Conservation (phyloP, 2,329 filamentous ascomycete species). For the Huntiella savannae region DNA sequence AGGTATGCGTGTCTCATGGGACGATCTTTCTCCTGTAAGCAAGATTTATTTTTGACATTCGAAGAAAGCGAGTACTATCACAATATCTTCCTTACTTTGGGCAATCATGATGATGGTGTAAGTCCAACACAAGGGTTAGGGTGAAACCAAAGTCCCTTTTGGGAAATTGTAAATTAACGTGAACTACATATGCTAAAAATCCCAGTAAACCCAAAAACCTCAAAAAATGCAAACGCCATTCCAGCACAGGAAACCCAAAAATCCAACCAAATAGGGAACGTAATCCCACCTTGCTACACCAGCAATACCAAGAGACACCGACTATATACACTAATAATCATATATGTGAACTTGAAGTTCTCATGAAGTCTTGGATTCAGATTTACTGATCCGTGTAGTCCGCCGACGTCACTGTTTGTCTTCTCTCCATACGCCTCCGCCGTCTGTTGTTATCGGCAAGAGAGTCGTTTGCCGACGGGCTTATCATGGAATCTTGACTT, state of each 20-base stretch:
- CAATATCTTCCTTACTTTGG: too few relatives aligned
- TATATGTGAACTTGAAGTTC: too few relatives aligned
- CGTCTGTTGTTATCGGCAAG: conserved; percentile 31
- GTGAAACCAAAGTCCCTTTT: too few relatives aligned
- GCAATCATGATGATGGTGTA: too few relatives aligned
- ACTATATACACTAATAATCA: not conserved
- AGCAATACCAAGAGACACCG: not conserved
- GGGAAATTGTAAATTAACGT: too few relatives aligned
- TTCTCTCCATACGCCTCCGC: conserved; percentile 33
- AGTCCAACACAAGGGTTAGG: too few relatives aligned
- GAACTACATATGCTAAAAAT: too few relatives aligned
- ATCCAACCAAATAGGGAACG: not conserved
- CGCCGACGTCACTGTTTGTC: conserved; percentile 20
- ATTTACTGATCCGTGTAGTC: conserved; percentile 2
- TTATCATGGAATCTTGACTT: conserved; percentile 30
- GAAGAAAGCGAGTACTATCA: too few relatives aligned
- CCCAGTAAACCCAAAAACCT: not conserved
- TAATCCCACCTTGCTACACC: not conserved
- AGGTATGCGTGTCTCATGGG: too few relatives aligned
- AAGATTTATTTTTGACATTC: too few relatives aligned
- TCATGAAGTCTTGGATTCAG: too few relatives aligned
- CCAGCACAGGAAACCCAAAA: not conserved
- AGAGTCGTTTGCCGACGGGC: conserved; percentile 23
- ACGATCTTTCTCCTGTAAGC: too few relatives aligned
- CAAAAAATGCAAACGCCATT: conserved; percentile 1